phyloP scores from a whole-genome alignment of 2,329 filamentous ascomycete genomes.

The Claviceps quebecensis region DNA sequence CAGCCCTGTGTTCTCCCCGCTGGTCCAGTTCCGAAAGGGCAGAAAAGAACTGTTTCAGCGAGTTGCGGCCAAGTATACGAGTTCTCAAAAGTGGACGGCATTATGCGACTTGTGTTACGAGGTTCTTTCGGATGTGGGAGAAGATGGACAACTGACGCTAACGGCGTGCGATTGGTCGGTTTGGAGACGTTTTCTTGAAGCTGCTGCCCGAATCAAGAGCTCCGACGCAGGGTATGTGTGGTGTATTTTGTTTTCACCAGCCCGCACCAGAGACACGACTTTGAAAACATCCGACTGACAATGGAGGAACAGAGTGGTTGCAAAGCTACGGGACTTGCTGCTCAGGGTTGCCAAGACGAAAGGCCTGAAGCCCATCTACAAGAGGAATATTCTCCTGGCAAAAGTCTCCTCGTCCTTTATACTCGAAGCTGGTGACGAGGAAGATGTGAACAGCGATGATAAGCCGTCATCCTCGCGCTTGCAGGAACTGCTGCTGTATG shows the following conservation, averaged over 20 bases:
- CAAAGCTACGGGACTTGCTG: constrained; percentile 17
- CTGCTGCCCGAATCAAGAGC: constrained; percentile 20
- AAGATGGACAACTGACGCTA: constrained; percentile 23
- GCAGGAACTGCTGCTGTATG: constrained; percentile 21
- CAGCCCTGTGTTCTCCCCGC: constrained; percentile 26
- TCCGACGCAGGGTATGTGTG: constrained; percentile 20
- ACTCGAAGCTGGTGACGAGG: constrained; percentile 15
- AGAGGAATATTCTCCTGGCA: constrained; percentile 24
- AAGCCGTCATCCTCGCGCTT: constrained; percentile 18
- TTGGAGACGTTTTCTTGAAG: constrained; percentile 26
- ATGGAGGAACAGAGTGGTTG: constrained; percentile 12
- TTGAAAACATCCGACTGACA: constrained; percentile 2
- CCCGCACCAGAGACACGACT: background rate
- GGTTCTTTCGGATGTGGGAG: constrained; percentile 26
- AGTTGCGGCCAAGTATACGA: constrained; percentile 23
- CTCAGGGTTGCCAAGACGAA: constrained; percentile 16
- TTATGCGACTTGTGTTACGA: constrained; percentile 30
- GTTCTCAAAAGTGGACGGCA: constrained; percentile 25
- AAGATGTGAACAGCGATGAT: constrained; percentile 16
- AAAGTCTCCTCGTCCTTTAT: constrained; percentile 24
- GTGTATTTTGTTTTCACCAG: background rate
- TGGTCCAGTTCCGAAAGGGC: constrained; percentile 29
- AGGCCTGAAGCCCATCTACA: constrained; percentile 23
- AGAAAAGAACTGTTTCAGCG: constrained; percentile 34
- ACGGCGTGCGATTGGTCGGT: constrained; percentile 31